phyloP scores from a whole-genome alignment of 116 monocot genomes.

The Trichopus zeylanicus region DNA sequence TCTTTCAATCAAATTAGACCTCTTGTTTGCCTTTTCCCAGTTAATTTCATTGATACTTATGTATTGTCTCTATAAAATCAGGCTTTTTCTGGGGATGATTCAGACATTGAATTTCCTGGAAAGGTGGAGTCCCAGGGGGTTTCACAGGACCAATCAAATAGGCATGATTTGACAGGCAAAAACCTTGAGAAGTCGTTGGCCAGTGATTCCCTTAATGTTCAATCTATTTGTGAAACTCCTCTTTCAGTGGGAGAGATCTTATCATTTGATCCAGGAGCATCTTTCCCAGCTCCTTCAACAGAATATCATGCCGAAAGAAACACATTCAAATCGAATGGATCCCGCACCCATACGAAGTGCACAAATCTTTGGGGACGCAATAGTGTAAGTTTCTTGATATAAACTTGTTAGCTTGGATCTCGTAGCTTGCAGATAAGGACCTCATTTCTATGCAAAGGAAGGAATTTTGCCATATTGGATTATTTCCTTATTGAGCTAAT shows the following conservation, averaged over 20 bases:
- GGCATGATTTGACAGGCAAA: slow-evolving; percentile 26
- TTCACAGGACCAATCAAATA: slow-evolving; percentile 20
- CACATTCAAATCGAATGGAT: slow-evolving; percentile 60
- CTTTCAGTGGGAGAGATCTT: slow-evolving; percentile 86
- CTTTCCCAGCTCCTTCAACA: slow-evolving; percentile 35
- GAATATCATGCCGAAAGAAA: slow-evolving; percentile 54
- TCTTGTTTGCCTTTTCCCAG: neutral
- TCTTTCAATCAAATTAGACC: too few species aligned
- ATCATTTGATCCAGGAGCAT: slow-evolving; percentile 61
- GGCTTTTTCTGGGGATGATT: slow-evolving; percentile 75
- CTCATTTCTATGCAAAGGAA: too few species aligned
- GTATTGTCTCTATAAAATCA: slow-evolving; percentile 18
- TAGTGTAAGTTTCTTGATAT: slow-evolving; percentile 48
- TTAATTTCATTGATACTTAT: neutral
- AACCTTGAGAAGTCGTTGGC: slow-evolving; percentile 24
- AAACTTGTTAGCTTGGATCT: neutral
- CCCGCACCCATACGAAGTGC: slow-evolving; percentile 40
- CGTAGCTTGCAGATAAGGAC: neutral
- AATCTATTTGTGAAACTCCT: slow-evolving; percentile 40
- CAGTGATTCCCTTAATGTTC: slow-evolving; percentile 29
- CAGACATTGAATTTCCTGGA: slow-evolving; percentile 52
- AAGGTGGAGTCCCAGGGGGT: slow-evolving; percentile 29
- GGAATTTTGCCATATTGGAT: too few species aligned
- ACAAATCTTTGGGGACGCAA: slow-evolving; percentile 84
- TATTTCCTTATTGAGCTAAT: too few species aligned